These are phyloP conservation scores for Venustampulla echinocandica DNA, from an alignment of 495 filamentous ascomycete genomes.

Conservation along the genomic window DNA sequence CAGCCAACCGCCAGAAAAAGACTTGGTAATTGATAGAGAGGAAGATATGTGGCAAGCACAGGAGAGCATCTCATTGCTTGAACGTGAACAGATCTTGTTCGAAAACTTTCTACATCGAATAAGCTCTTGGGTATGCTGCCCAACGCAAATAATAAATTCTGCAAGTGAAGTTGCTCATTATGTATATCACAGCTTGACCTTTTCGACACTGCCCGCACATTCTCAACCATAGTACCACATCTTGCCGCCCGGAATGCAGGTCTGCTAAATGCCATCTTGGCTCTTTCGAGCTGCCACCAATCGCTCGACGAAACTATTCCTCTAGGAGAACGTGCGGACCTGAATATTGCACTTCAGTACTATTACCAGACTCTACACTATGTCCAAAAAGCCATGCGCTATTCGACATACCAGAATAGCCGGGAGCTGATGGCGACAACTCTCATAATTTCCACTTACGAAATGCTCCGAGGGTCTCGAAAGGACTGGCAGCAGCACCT, in stretches of 20 bases:
- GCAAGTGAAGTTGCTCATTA: background rate
- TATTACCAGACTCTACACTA: conserved; percentile 33
- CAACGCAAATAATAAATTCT: background rate
- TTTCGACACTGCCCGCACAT: conserved; percentile 23
- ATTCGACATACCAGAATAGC: conserved; percentile 26
- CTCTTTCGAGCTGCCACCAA: conserved; percentile 23
- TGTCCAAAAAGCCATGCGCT: conserved; percentile 26
- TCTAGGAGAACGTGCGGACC: conserved; percentile 5
- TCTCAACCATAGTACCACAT: conserved; percentile 25
- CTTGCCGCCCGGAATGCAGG: conserved; percentile 23
- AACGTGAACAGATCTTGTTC: conserved; percentile 8
- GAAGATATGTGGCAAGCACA: conserved; percentile 5
- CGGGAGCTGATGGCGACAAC: conserved; percentile 28
- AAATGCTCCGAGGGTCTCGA: conserved; percentile 19
- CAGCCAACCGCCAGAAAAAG: background rate
- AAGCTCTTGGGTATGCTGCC: conserved; percentile 9
- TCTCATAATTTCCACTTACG: conserved; percentile 28
- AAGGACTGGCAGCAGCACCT: conserved; percentile 29
- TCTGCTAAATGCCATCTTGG: conserved; percentile 27
- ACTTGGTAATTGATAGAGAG: conserved; percentile 1
- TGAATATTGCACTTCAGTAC: conserved; percentile 26
- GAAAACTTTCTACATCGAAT: conserved; percentile 11
- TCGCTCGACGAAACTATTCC: conserved; percentile 8
- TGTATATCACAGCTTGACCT: conserved; percentile 20
- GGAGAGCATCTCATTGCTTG: background rate